phyloP scores from a whole-genome alignment of 441 rosid genomes.

The Melastoma candidum region DNA sequence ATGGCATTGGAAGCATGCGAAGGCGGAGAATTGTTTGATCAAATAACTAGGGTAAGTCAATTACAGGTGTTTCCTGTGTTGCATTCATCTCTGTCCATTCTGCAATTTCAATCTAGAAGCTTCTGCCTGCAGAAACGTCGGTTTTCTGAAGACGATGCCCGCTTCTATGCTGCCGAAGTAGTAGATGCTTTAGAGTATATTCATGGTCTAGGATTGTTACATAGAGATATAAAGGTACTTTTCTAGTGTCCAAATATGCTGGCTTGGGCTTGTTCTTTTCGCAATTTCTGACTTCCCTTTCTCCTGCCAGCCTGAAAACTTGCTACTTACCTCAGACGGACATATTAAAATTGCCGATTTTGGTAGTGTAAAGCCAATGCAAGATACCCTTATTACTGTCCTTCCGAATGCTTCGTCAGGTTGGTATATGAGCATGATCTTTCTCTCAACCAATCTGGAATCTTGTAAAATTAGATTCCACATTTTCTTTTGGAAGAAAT shows the following conservation, averaged over 20 bases:
- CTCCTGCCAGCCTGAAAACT: slow-evolving; percentile 37
- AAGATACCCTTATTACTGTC: slow-evolving; percentile 77
- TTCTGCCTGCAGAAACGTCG: slow-evolving; percentile 58
- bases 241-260: not conserved
- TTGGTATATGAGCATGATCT: slow-evolving; percentile 12
- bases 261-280: not conserved
- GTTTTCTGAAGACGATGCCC: slow-evolving; percentile 78
- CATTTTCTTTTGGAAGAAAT: too few species aligned
- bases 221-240: slow-evolving; percentile 90
- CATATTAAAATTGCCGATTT: slow-evolving; percentile 97
- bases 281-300: slow-evolving; percentile 3
- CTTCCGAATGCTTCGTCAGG: slow-evolving; percentile 98
- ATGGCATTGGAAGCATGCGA: slow-evolving; percentile 99
- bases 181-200: slow-evolving; percentile 97
- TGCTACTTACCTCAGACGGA: slow-evolving; percentile 72
- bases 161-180: slow-evolving; percentile 90
- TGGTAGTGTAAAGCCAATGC: slow-evolving; percentile 99
- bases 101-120: slow-evolving; percentile 5
- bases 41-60: slow-evolving; percentile 84
- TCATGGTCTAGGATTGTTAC: slow-evolving; percentile 87
- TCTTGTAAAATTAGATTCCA: too few species aligned
- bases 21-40: slow-evolving; percentile 98
- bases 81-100: not conserved
- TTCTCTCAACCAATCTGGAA: too few species aligned
- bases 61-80: slow-evolving; percentile 6